Conservation (phyloP, 2,329 filamentous ascomycete species). For the Monilinia polystroma region DNA sequence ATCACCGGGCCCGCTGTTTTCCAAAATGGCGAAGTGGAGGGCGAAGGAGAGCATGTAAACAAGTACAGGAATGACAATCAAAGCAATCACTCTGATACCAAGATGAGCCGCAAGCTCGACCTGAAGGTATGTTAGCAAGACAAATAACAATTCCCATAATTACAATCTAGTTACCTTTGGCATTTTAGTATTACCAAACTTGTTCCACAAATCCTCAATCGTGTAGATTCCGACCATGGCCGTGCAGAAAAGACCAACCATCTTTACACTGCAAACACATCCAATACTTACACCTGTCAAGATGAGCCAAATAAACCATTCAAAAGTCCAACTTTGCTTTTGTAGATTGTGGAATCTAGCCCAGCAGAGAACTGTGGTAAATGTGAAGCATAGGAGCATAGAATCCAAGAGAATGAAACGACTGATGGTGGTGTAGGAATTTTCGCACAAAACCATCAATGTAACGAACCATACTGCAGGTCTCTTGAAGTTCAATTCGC, state of each 20-base stretch:
- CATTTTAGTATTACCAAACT: conserved; percentile 94
- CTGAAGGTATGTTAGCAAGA: conserved; percentile 38
- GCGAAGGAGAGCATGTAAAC: conserved; percentile 97
- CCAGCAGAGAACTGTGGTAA: conserved; percentile 96
- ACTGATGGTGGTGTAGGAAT: conserved; percentile 98
- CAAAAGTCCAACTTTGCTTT: conserved; percentile 77
- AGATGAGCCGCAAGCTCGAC: conserved; percentile 74
- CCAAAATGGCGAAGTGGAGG: conserved; percentile 88
- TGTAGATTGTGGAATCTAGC: conserved; percentile 91
- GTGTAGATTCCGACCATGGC: conserved; percentile 95
- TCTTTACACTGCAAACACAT: conserved; percentile 97
- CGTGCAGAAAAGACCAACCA: conserved; percentile 94
- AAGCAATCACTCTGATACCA: conserved; percentile 73
- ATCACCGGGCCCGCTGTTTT: conserved; percentile 91
- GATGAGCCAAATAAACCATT: conserved; percentile 95
- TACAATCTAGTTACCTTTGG: conserved; percentile 58
- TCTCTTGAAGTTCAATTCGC: conserved; percentile 81
- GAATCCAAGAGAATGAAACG: conserved; percentile 97
- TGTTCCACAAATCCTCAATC: conserved; percentile 94
- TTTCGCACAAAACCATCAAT: conserved; percentile 96
- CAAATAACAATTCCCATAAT: not conserved
- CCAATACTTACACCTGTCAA: conserved; percentile 94
- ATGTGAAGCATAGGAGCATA: conserved; percentile 98
- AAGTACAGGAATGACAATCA: conserved; percentile 84
- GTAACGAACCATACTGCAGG: conserved; percentile 93